Evolutionary conservation across 2,329 filamentous ascomycete genomes (phyloP).

Genomic region (Blastomyces emzantsi): DNA sequence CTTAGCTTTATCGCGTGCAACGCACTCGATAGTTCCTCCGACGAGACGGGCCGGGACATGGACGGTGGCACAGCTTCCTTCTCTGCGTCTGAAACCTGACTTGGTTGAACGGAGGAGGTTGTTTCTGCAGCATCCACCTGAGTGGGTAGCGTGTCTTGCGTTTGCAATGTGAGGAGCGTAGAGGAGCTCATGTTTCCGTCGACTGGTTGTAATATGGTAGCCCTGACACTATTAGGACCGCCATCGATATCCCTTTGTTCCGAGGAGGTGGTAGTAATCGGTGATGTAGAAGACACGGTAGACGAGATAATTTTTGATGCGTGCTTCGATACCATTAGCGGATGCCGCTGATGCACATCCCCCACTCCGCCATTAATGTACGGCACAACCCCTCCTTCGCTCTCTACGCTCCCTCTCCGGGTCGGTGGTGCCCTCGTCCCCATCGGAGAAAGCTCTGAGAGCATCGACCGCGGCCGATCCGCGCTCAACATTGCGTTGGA

Average conservation of each 20-base stretch:
- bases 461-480: constrained; percentile 29
- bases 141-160: not conserved
- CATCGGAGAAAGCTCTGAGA: constrained; percentile 32
- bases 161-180: constrained; percentile 12
- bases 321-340: too few relatives aligned
- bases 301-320: not conserved
- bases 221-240: not conserved
- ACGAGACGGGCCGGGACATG: not conserved
- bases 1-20: constrained; percentile 6
- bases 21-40: not conserved
- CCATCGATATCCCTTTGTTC: not conserved
- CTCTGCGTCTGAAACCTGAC: constrained; percentile 21
- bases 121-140: not conserved
- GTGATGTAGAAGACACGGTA: not conserved
- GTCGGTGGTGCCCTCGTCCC: constrained; percentile 14
- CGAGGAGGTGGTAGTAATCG: too few relatives aligned
- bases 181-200: constrained; percentile 11
- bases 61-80: not conserved
- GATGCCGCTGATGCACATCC: not conserved
- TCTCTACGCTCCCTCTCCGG: constrained; percentile 9
- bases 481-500: constrained; percentile 23
- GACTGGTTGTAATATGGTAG: not conserved
- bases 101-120: too few relatives aligned
- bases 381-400: not conserved
- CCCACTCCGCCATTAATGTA: not conserved